Conservation (phyloP, 2,329 filamentous ascomycete species). For the Aspergillus viridinutans region DNA sequence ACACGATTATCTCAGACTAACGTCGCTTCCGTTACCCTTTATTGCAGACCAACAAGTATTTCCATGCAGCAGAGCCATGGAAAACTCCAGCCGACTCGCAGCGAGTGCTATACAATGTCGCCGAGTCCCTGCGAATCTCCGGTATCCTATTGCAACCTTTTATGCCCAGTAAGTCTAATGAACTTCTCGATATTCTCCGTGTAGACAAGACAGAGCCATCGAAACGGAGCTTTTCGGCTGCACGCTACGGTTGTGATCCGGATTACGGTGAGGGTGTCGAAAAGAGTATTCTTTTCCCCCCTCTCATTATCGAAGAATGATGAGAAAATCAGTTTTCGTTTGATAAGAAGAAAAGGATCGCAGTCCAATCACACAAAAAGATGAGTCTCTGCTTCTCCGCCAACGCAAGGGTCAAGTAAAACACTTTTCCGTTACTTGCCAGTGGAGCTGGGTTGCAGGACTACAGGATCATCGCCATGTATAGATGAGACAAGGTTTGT, state of each 20-base stretch:
- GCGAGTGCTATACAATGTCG: constrained; percentile 63
- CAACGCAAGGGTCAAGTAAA: constrained; percentile 14
- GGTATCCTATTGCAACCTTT: constrained; percentile 87
- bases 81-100: constrained; percentile 46
- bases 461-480: constrained; percentile 6
- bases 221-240: constrained; percentile 60
- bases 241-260: constrained; percentile 60
- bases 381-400: constrained; percentile 17
- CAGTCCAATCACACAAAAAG: constrained; percentile 18
- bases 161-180: constrained; percentile 72
- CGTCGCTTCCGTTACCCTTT: background rate
- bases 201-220: constrained; percentile 52
- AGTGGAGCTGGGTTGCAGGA: constrained; percentile 16
- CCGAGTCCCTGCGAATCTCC: constrained; percentile 72
- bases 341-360: constrained; percentile 24
- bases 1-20: constrained; percentile 7
- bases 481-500: constrained; percentile 13
- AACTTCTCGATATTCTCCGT: constrained; percentile 72
- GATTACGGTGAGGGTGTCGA: constrained; percentile 60
- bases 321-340: constrained; percentile 16
- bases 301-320: constrained; percentile 39
- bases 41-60: constrained; percentile 60
- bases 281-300: constrained; percentile 51
- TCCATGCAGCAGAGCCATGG: constrained; percentile 69
- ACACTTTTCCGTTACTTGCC: constrained; percentile 19